phyloP scores from a whole-genome alignment of 1,284 basidiomycete genomes.

The Sphagnurus paluster region DNA sequence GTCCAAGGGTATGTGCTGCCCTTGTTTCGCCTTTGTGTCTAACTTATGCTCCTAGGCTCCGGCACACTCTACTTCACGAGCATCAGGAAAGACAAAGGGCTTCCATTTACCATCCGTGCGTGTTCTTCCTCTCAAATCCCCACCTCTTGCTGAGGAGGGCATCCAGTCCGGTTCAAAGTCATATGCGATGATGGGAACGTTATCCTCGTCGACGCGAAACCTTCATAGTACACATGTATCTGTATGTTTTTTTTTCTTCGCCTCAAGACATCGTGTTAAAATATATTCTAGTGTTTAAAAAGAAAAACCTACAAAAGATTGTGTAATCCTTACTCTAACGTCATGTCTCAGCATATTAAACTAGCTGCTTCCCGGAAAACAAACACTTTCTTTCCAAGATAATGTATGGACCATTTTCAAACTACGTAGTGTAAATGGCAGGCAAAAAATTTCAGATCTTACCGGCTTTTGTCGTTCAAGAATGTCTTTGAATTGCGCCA shows the following conservation, averaged over 20 bases:
- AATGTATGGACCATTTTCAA: no score
- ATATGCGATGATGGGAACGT: conserved; percentile 59
- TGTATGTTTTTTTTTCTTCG: not conserved
- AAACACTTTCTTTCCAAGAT: no score
- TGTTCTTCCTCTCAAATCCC: conserved; percentile 18
- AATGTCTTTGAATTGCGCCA: no score
- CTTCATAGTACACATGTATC: conserved; percentile 3
- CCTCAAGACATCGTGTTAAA: not conserved
- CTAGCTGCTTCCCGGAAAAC: no score
- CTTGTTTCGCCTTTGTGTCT: not conserved
- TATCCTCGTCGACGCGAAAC: conserved; percentile 16
- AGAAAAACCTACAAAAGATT: not conserved
- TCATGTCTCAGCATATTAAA: no score
- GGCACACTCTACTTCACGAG: conserved; percentile 82
- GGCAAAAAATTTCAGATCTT: no score
- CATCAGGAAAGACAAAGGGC: conserved; percentile 73
- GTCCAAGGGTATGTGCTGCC: conserved; percentile 52
- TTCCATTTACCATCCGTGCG: conserved; percentile 68
- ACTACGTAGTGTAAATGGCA: no score
- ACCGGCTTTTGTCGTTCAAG: no score
- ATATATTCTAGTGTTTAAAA: not conserved
- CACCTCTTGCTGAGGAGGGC: conserved; percentile 3
- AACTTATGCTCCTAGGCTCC: conserved; percentile 40
- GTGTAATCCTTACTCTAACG: not conserved
- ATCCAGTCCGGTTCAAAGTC: conserved; percentile 66